Percentiles rank a stretch among this genome's conserved stretches.
Conservation (phyloP, 805 yeast genomes). For the Candida sithepensis region DNA sequence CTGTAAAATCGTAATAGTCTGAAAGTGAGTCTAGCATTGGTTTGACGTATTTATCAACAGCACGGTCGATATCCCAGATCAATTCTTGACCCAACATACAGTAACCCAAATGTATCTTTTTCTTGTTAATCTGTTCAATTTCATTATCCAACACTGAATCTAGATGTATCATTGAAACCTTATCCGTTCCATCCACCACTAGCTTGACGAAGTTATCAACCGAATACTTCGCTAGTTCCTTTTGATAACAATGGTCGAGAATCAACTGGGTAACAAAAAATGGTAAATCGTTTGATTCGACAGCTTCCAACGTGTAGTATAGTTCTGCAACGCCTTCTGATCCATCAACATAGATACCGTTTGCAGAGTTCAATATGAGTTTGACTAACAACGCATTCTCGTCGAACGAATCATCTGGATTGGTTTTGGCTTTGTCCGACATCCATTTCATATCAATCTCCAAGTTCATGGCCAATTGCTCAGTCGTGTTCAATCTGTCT, state of each 20-base stretch:
- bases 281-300: conserved; percentile 49
- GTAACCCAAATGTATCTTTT: conserved; percentile 7
- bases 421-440: conserved; percentile 7
- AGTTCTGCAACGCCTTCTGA: conserved; percentile 24
- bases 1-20: conserved; percentile 8
- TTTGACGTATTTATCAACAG: conserved; percentile 12
- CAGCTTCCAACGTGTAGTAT: conserved; percentile 33
- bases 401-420: conserved; percentile 5
- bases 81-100: conserved; percentile 10
- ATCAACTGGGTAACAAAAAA: conserved; percentile 42
- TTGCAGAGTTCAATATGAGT: conserved; percentile 15
- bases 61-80: conserved; percentile 18
- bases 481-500: conserved; percentile 32
- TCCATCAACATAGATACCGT: conserved; percentile 29
- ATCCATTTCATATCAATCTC: conserved; percentile 17
- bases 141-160: conserved; percentile 6
- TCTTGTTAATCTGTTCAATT: not conserved
- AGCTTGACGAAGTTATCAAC: conserved; percentile 20
- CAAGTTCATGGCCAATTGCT: conserved; percentile 14
- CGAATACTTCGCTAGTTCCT: conserved; percentile 23
- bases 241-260: conserved; percentile 27
- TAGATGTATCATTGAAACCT: conserved; percentile 9
- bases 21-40: conserved; percentile 7
- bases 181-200: not conserved
- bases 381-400: conserved; percentile 19